These are phyloP conservation scores for Macrophomina phaseolina DNA, from an alignment of 2,329 filamentous ascomycete genomes.

Conservation along the genomic window DNA sequence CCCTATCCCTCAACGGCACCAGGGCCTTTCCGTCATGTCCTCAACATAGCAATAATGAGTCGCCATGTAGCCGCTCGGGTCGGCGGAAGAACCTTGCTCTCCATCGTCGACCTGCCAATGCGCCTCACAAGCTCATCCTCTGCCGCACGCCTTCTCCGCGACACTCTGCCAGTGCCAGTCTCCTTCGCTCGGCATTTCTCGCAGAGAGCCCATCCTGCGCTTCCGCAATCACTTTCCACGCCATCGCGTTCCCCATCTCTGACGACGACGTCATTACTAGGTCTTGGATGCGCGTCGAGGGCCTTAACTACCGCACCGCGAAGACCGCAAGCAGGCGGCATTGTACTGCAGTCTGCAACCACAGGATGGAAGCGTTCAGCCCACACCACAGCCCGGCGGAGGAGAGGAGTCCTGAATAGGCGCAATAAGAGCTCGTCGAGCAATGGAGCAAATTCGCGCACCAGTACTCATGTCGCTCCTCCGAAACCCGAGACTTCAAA, in stretches of 20 bases:
- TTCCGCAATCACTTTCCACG: not conserved
- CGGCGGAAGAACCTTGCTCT: conserved; percentile 43
- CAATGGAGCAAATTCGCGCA: conserved; percentile 33
- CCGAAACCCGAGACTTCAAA: conserved; percentile 32
- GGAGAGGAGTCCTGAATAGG: conserved; percentile 32
- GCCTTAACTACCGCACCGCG: not conserved
- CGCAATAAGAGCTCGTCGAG: conserved; percentile 48
- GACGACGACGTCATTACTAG: conserved; percentile 25
- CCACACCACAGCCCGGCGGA: conserved; percentile 33
- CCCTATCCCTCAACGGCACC: conserved; percentile 11
- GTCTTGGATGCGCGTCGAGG: conserved; percentile 17
- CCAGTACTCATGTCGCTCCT: not conserved
- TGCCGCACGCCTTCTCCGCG: conserved; percentile 17
- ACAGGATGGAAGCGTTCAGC: conserved; percentile 39
- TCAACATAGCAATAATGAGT: conserved; percentile 48
- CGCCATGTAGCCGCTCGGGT: conserved; percentile 48
- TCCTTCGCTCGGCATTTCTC: conserved; percentile 12
- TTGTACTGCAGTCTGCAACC: not conserved
- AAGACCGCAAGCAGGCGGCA: conserved; percentile 1
- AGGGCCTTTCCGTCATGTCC: conserved; percentile 37
- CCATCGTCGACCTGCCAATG: conserved; percentile 37
- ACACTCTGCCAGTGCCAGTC: not conserved
- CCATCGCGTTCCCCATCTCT: conserved; percentile 1
- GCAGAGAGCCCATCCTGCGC: not conserved
- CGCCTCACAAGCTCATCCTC: conserved; percentile 6